Evolutionary conservation across 2,329 filamentous ascomycete species (phyloP).

Genomic region (Truncatella angustata): DNA sequence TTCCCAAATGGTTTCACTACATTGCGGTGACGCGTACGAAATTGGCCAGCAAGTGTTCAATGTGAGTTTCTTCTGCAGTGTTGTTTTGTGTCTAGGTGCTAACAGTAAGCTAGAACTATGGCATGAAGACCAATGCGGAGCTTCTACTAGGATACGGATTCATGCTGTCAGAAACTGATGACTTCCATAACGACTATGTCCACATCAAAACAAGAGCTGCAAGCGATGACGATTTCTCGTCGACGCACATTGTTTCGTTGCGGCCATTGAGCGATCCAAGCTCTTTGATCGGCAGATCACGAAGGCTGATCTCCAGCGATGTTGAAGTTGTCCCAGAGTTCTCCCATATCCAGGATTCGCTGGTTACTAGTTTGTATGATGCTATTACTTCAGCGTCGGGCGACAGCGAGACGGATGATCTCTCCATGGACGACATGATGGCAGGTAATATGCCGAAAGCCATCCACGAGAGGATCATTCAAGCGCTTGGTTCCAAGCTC

Average conservation of each 20-base stretch:
- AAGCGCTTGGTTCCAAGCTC: conserved; percentile 36
- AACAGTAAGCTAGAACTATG: conserved; percentile 65
- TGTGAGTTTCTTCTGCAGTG: neutral
- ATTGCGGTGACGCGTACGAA: conserved; percentile 38
- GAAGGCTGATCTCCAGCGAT: conserved; percentile 33
- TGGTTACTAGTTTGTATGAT: conserved; percentile 49
- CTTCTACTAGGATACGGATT: conserved; percentile 65
- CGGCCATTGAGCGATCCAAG: conserved; percentile 45
- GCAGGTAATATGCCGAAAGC: conserved; percentile 41
- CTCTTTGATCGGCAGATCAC: conserved; percentile 44
- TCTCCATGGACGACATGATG: conserved; percentile 37
- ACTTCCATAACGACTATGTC: conserved; percentile 58
- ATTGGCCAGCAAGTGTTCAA: conserved; percentile 51
- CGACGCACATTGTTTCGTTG: conserved; percentile 46
- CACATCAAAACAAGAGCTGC: conserved; percentile 49
- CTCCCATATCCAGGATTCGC: conserved; percentile 49
- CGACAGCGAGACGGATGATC: conserved; percentile 16
- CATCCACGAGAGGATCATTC: conserved; percentile 33
- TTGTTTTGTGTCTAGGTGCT: neutral
- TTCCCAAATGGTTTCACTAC: conserved; percentile 38
- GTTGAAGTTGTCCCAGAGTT: conserved; percentile 39
- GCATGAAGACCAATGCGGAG: conserved; percentile 71
- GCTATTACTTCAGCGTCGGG: conserved; percentile 20
- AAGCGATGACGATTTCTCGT: conserved; percentile 23
- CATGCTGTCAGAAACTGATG: conserved; percentile 44